Percentiles rank a stretch among this genome's conserved stretches.
phyloP scores from a whole-genome alignment of 139 green algal species.

The Penium margaritaceum region DNA sequence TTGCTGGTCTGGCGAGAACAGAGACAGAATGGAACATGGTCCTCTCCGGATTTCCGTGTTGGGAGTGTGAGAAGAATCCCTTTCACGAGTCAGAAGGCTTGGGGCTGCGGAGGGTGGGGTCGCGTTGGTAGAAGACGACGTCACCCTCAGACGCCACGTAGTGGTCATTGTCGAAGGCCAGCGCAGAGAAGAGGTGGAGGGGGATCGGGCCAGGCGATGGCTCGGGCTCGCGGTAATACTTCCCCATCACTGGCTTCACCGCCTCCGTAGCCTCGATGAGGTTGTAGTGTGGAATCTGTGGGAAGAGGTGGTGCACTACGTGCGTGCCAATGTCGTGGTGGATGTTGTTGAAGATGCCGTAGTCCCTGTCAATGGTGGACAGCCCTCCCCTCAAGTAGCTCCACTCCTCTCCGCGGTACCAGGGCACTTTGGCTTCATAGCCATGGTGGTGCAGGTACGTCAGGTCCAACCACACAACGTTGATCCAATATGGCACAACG shows the following conservation, averaged over 20 bases:
- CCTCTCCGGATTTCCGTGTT: too few relatives aligned
- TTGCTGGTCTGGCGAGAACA: too few relatives aligned
- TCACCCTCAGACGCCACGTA: conserved; percentile 71
- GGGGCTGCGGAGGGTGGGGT: conserved; percentile 10
- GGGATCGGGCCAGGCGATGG: conserved; percentile 61
- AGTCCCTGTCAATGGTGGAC: conserved; percentile 85
- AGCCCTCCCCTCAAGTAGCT: conserved; percentile 85
- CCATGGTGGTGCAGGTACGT: conserved; percentile 95
- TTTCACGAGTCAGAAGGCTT: too few relatives aligned
- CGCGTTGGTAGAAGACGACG: conserved; percentile 78
- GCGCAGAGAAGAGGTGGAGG: conserved; percentile 66
- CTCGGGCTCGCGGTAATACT: conserved; percentile 80
- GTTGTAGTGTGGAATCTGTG: conserved; percentile 93
- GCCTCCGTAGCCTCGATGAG: conserved; percentile 78
- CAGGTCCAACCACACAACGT: conserved; percentile 86
- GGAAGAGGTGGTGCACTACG: conserved; percentile 90
- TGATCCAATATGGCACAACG: conserved; percentile 79
- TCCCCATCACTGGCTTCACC: conserved; percentile 78
- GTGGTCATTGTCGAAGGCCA: conserved; percentile 76
- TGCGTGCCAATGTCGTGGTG: conserved; percentile 94
- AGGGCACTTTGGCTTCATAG: conserved; percentile 73
- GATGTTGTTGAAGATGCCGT: conserved; percentile 89
- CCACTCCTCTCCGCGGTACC: conserved; percentile 85
- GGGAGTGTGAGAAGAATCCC: too few relatives aligned
- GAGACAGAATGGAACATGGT: too few relatives aligned